phyloP scores from a whole-genome alignment of 2,329 filamentous ascomycete genomes.

The Fusarium longipes region DNA sequence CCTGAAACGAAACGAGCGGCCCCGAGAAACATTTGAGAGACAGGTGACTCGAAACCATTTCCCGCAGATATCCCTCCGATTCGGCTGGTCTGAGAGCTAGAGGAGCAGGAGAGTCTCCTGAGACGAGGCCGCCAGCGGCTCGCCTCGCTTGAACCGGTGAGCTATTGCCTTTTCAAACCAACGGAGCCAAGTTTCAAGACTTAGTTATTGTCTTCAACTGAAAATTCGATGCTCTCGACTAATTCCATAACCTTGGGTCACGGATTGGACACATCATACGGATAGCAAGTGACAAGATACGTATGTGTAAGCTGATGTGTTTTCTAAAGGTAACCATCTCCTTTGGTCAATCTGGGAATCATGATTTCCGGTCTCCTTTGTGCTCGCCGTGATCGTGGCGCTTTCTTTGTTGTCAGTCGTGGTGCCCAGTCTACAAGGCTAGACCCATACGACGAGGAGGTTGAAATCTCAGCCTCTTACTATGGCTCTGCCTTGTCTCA shows the following conservation, averaged over 20 bases:
- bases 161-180: conserved; percentile 1
- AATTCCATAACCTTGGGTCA: background rate
- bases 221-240: background rate
- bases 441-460: background rate
- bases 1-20: conserved; percentile 40
- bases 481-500: conserved; percentile 15
- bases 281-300: background rate
- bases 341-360: background rate
- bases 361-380: background rate
- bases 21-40: conserved; percentile 32
- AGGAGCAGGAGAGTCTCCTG: conserved; percentile 28
- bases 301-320: background rate
- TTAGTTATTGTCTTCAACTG: background rate
- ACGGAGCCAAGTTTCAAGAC: background rate
- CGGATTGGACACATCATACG: background rate
- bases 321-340: background rate
- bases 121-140: conserved; percentile 36
- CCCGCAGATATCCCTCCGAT: conserved; percentile 14
- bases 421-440: background rate
- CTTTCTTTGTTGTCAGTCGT: conserved; percentile 9
- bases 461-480: background rate
- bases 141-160: conserved; percentile 29
- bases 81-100: background rate
- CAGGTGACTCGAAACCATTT: conserved; percentile 10
- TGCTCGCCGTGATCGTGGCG: background rate